Base-by-base conservation (phyloP, 345 rosid species). In the Excoecaria agallocha region DNA sequence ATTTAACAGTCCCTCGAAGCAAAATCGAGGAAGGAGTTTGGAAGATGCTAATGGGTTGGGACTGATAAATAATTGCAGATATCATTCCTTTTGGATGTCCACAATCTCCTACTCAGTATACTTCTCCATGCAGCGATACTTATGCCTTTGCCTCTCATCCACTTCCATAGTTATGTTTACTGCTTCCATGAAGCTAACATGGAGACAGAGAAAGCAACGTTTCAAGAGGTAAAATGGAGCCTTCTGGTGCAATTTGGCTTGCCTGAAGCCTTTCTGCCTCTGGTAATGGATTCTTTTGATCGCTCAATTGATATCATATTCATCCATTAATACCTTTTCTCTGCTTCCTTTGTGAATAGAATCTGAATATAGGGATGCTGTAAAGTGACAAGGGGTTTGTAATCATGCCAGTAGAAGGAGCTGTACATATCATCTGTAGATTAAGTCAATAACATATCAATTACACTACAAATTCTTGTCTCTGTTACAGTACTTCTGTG, bases 21-120 rank as follows among this genome's bases (percentile, higher is more conserved):
- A 89, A 85, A 78, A 89, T 95, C 10, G 91, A 89, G 91, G 88
- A 82, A 82, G 83, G 81, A 82, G 98, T 90, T 15, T 91, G 97
- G 99, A 95, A 86, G 65, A 83, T 78, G 85, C 82, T 95, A 73
- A 91, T 93, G 97, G 99, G 98, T 58, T 90, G 98, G 98, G 87
- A 93, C 67, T 86, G 83, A 87, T 63, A 20, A 55, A 30, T 37
- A 37, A 52, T 24, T 67, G 38, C 69, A 48, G 76, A 20, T 52
- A 19, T 41, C 11, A 45, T 57, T 51, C 57, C 22, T 30, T 24
- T 8, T 48, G 16, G 41, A 51, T 51, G 16, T 52, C 52, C 24
- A 52, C 17, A 25, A 55, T 24, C 59, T 30, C 10, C 25, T 50
- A 38, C 59, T 48, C 49, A 51, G 58, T 61, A 6, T 65, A 39